Evolutionary conservation across 306 rosid genomes (phyloP).

Genomic region (Cicer bijugum): DNA sequence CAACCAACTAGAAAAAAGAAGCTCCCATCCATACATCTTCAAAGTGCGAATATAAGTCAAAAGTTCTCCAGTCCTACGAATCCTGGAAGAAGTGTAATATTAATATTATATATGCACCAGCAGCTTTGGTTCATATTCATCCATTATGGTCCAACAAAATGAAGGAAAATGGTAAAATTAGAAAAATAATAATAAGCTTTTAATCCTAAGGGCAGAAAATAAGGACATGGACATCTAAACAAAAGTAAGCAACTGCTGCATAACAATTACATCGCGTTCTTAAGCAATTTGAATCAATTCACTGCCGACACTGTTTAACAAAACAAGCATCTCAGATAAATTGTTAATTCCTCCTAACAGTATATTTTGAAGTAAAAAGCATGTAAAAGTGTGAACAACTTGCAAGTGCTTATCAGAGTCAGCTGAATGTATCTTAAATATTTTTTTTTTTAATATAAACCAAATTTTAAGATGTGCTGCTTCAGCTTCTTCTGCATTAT

Average conservation of each 20-base stretch:
- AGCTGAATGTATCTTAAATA: not conserved
- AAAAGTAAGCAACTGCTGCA: slow-evolving; percentile 12
- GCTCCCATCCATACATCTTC: slow-evolving; percentile 96
- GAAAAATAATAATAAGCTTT: slow-evolving; percentile 32
- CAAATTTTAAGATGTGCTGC: no score
- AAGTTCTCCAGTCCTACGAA: slow-evolving; percentile 89
- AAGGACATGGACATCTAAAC: slow-evolving; percentile 9
- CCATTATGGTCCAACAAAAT: slow-evolving; percentile 1
- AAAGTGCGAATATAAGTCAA: slow-evolving; percentile 83
- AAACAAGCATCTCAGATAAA: slow-evolving; percentile 4
- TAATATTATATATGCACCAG: slow-evolving; percentile 14
- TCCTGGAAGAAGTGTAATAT: slow-evolving; percentile 53
- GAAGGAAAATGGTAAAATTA: slow-evolving; percentile 15
- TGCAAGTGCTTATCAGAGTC: not conserved
- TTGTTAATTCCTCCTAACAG: slow-evolving; percentile 10
- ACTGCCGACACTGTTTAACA: slow-evolving; percentile 13
- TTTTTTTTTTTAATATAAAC: no score
- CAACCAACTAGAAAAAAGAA: slow-evolving; percentile 89
- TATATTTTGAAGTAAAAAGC: not conserved
- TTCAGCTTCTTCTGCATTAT: not conserved
- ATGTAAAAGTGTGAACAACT: not conserved
- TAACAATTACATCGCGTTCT: slow-evolving; percentile 19
- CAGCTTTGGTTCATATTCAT: slow-evolving; percentile 39
- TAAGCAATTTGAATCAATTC: slow-evolving; percentile 19
- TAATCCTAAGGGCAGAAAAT: slow-evolving; percentile 25